phyloP scores from a whole-genome alignment of 768 basidiomycete species.

The Suillus cothurnatus region DNA sequence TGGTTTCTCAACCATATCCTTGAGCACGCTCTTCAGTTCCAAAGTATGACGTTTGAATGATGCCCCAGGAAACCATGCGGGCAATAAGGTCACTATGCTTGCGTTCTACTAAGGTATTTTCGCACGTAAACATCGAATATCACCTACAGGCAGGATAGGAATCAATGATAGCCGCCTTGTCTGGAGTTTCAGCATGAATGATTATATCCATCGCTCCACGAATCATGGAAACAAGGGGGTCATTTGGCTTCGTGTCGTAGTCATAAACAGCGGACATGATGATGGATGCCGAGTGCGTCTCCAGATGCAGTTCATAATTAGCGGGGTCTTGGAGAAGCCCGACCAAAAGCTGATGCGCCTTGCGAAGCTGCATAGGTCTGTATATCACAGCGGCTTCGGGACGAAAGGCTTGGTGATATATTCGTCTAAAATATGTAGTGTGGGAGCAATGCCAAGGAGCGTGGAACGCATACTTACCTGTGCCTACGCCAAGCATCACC shows the following conservation, averaged over 20 bases:
- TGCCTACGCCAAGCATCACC: conserved; percentile 34
- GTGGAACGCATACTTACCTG: conserved; percentile 27
- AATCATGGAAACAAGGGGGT: conserved; percentile 39
- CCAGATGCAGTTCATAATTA: conserved; percentile 26
- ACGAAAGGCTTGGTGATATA: conserved; percentile 26
- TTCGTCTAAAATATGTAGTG: conserved; percentile 30
- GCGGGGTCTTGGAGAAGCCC: conserved; percentile 34
- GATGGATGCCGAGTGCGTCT: conserved; percentile 36
- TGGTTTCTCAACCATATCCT: conserved; percentile 16
- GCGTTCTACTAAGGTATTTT: not conserved
- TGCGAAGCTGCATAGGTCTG: conserved; percentile 25
- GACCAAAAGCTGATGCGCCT: conserved; percentile 36
- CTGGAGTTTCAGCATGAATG: conserved; percentile 8
- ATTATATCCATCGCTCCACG: conserved; percentile 29
- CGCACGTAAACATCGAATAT: conserved; percentile 30
- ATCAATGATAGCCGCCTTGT: conserved; percentile 12
- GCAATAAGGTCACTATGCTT: conserved; percentile 44
- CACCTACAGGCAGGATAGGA: conserved; percentile 19
- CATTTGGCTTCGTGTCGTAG: conserved; percentile 34
- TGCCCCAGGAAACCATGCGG: conserved; percentile 49
- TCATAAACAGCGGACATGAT: conserved; percentile 42
- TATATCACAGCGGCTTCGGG: conserved; percentile 13
- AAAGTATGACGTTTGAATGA: conserved; percentile 45
- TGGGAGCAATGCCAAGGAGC: conserved; percentile 39
- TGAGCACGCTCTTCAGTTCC: conserved; percentile 34